A percentile compares a stretch with the other conserved stretches of the same genome.
phyloP scores from a whole-genome alignment of 352 stramenopile species.

The Peronospora tabacina region DNA sequence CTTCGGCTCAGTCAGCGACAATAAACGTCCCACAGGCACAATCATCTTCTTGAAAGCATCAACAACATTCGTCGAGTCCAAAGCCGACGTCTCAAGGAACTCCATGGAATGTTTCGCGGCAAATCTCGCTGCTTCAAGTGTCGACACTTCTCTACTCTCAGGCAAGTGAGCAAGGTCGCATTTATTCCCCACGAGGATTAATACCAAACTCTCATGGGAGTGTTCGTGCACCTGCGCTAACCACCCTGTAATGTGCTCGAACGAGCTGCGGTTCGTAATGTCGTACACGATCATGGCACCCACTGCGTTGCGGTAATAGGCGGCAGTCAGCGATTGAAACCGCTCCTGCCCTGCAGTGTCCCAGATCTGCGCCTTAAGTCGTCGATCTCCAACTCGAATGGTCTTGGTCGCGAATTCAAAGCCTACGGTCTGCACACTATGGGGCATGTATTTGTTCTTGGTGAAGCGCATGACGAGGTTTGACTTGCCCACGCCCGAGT shows the following conservation, averaged over 20 bases:
- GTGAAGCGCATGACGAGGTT: conserved; percentile 85
- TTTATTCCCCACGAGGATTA: conserved; percentile 85
- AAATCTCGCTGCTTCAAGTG: conserved; percentile 77
- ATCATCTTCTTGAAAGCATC: conserved; percentile 87
- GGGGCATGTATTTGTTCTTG: conserved; percentile 82
- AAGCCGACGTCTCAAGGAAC: conserved; percentile 80
- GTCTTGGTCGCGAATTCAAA: conserved; percentile 88
- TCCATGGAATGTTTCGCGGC: conserved; percentile 75
- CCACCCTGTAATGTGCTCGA: conserved; percentile 74
- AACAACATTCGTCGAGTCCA: conserved; percentile 82
- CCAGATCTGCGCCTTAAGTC: conserved; percentile 86
- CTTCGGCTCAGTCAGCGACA: conserved; percentile 53
- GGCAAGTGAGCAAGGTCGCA: conserved; percentile 75
- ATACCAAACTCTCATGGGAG: conserved; percentile 72
- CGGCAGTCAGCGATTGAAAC: conserved; percentile 88
- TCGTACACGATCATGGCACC: conserved; percentile 91
- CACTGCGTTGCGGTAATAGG: conserved; percentile 88
- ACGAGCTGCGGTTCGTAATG: conserved; percentile 83
- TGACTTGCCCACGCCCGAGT: conserved; percentile 84
- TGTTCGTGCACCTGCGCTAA: conserved; percentile 76
- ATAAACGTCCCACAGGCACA: conserved; percentile 66
- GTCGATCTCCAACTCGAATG: conserved; percentile 70
- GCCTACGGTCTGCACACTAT: conserved; percentile 73
- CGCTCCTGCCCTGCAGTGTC: conserved; percentile 86
- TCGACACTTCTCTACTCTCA: conserved; percentile 76